phyloP scores from a whole-genome alignment of 2,329 filamentous ascomycete species.

The Colletotrichum liaoningense region DNA sequence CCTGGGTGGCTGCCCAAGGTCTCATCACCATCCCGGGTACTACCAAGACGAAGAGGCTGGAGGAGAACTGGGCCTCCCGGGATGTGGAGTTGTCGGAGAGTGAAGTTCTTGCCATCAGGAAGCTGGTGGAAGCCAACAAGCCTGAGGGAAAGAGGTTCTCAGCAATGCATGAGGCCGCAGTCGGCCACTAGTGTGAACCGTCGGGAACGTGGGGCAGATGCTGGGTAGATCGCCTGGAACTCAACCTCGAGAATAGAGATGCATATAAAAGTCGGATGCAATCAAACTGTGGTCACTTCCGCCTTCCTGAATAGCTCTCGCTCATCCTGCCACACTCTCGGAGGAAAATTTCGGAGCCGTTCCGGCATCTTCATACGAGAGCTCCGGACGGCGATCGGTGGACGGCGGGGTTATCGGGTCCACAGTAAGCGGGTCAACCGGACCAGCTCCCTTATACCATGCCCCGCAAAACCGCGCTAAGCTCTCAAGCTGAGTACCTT shows the following conservation, averaged over 20 bases:
- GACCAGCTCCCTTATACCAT: too few relatives aligned
- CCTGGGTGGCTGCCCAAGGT: constrained; percentile 53
- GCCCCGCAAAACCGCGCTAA: neutral
- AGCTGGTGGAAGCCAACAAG: neutral
- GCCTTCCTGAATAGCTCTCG: neutral
- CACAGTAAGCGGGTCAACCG: neutral
- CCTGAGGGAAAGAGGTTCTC: neutral
- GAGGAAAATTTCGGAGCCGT: neutral
- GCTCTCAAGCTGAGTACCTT: too few relatives aligned
- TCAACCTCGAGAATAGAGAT: neutral
- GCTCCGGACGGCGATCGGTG: neutral
- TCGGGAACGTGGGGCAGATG: too few relatives aligned
- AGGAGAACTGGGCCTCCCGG: constrained; percentile 52
- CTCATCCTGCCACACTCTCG: neutral
- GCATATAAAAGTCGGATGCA: too few relatives aligned
- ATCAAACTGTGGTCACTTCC: too few relatives aligned
- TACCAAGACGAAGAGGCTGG: constrained; percentile 50
- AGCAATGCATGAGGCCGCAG: neutral
- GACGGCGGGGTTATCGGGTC: too few relatives aligned
- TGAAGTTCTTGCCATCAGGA: constrained; percentile 39
- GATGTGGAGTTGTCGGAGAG: constrained; percentile 49
- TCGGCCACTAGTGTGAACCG: neutral
- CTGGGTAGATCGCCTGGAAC: too few relatives aligned
- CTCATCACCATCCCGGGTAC: constrained; percentile 60
- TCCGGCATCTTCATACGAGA: neutral